Percentiles rank a stretch among this genome's conserved stretches.
These are phyloP conservation scores for Hortiboletus flavorubellus DNA, from an alignment of 768 basidiomycete genomes.

Conservation along the genomic window DNA sequence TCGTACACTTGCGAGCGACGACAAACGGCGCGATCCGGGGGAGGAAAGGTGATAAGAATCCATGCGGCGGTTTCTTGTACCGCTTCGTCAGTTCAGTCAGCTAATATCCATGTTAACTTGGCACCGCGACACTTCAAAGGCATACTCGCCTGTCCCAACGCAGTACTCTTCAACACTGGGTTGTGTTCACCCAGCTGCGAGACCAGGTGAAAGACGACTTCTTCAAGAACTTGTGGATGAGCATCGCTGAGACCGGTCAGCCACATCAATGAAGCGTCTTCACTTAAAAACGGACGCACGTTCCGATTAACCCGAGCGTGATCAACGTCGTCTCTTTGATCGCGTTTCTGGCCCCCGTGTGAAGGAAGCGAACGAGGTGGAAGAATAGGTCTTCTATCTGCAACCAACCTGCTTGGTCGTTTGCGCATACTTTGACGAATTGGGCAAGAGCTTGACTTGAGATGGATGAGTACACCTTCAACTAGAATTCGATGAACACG, in stretches of 20 bases:
- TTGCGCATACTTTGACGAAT: slow-evolving; percentile 43
- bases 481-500: slow-evolving; percentile 15
- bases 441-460: slow-evolving; percentile 44
- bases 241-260: slow-evolving; percentile 38
- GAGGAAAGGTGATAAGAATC: slow-evolving; percentile 67
- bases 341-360: slow-evolving; percentile 38
- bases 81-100: slow-evolving; percentile 54
- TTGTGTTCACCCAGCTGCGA: slow-evolving; percentile 66
- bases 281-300: slow-evolving; percentile 24
- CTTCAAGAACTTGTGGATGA: slow-evolving; percentile 52
- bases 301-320: slow-evolving; percentile 54
- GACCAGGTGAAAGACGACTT: slow-evolving; percentile 58
- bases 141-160: slow-evolving; percentile 58
- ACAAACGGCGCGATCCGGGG: slow-evolving; percentile 64
- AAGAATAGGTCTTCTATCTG: slow-evolving; percentile 42
- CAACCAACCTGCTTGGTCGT: slow-evolving; percentile 31
- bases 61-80: slow-evolving; percentile 60
- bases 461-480: slow-evolving; percentile 9
- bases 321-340: slow-evolving; percentile 65
- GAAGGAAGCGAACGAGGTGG: slow-evolving; percentile 47
- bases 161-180: slow-evolving; percentile 64
- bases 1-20: slow-evolving; percentile 51
- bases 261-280: background rate
- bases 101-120: slow-evolving; percentile 35
- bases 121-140: background rate